Evolutionary conservation across 257 asterid genomes (phyloP), one percentile per base, ranked within the genome.

Genomic region (Linaria vulgaris): DNA sequence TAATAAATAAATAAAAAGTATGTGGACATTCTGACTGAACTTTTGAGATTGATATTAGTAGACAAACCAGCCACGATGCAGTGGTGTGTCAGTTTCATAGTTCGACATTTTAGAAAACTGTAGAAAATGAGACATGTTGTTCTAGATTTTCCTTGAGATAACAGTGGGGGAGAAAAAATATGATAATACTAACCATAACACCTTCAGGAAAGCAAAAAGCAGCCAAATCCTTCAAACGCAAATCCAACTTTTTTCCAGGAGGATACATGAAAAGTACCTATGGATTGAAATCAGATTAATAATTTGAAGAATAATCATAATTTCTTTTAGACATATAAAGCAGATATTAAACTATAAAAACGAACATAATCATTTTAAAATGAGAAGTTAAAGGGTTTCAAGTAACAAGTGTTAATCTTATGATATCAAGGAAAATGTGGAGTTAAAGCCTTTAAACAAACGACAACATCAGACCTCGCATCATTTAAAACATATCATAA

Each of bases 161-260:
- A 48, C 45, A 44, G n/a, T n/a, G 34, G 14, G 31, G 41, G 54
- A 44, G 13, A 12, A 63, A 53, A 52, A 51, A 52, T 43, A 47
- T 67, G 63, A 52, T 58, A 44, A 54, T 66, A 74, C 75, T 55
- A 53, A 87, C 97, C 97, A 85, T 78, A 63, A 90, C 94, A 73
- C 95, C 95, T 63, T 77, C 82, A 53, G 97, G 97, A 75, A 90
- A 90, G 85, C 97, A 85, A 76, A 90, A 90, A 21, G 90, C 85
- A 69, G 97, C 91, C 78, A 90, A 76, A 77, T 90, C 95, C 82
- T 81, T 79, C 63, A 63, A 69, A 59, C 83, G 87, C 72, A 87
- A 56, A 65, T 78, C 80, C 70, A 87, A 58, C 72, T 82, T 85
- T 82, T 80, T 82, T 67, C 89, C 81, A 63, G 92, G 88, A 73